phyloP scores from a whole-genome alignment of 2,329 filamentous ascomycete genomes.

The Ophiosphaerella narmari region DNA sequence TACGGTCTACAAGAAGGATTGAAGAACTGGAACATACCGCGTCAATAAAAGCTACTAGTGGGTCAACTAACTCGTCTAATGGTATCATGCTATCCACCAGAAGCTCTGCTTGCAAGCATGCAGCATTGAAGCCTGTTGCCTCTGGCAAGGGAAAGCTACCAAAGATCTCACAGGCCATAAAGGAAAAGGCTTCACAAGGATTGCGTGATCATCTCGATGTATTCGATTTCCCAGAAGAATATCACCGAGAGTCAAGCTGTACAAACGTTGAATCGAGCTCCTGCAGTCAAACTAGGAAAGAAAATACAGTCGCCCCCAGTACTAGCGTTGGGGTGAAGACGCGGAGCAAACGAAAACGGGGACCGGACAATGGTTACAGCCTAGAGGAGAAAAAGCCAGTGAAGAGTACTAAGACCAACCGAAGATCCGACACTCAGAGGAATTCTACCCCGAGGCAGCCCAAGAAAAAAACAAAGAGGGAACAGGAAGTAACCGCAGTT shows the following conservation, averaged over 20 bases:
- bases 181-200: conserved; percentile 11
- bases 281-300: conserved; percentile 3
- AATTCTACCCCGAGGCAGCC: neutral
- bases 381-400: neutral
- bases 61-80: too few relatives aligned
- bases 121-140: neutral
- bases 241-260: neutral
- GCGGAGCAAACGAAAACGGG: conserved; percentile 14
- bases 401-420: conserved; percentile 4
- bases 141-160: conserved; percentile 19
- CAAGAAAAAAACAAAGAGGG: conserved; percentile 3
- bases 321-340: neutral
- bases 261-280: too few relatives aligned
- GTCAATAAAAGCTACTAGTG: too few relatives aligned
- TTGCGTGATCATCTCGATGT: conserved; percentile 4
- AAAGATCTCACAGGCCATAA: conserved; percentile 17
- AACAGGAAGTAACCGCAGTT: neutral
- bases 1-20: too few relatives aligned
- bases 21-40: too few relatives aligned
- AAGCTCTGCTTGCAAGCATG: too few relatives aligned
- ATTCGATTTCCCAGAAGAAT: conserved; percentile 4
- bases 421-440: neutral
- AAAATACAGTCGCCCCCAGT: neutral
- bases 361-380: neutral
- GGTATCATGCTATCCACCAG: too few relatives aligned